Evolutionary conservation across 805 yeast species (phyloP).

Genomic region (Lachancea mirantina): DNA sequence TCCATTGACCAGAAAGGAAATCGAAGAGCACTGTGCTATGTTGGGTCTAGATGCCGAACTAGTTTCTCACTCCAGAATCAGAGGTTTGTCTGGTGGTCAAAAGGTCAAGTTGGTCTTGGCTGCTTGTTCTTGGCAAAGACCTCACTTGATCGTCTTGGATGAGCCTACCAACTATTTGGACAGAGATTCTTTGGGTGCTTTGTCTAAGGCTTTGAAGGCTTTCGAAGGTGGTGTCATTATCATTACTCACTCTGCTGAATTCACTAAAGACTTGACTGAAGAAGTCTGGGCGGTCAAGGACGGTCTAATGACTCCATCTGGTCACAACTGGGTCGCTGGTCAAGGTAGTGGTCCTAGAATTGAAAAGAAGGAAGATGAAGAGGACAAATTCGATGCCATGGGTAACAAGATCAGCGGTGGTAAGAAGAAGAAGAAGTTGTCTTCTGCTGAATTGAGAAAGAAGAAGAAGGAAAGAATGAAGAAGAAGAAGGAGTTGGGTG

Average conservation of each 20-base stretch:
- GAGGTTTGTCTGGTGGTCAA: conserved; percentile 99
- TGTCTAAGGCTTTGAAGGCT: conserved; percentile 96
- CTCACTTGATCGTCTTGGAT: conserved; percentile 97
- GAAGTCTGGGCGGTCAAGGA: conserved; percentile 99
- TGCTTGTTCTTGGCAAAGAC: conserved; percentile 99
- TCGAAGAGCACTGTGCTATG: conserved; percentile 97
- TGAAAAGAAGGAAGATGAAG: conserved; percentile 93
- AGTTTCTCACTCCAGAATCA: conserved; percentile 99
- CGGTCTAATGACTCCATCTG: conserved; percentile 99
- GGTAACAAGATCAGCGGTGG: conserved; percentile 98
- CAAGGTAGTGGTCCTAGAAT: conserved; percentile 99
- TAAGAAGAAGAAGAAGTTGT: conserved; percentile 95
- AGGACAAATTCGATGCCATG: conserved; percentile 99
- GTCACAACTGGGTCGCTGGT: conserved; percentile 99
- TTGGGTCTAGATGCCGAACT: conserved; percentile 98
- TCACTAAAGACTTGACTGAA: conserved; percentile 98
- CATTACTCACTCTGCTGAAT: conserved; percentile 99
- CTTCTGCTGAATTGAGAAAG: conserved; percentile 99
- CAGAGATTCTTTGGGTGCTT: conserved; percentile 99
- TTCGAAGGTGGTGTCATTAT: conserved; percentile 99
- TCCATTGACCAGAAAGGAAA: conserved; percentile 99
- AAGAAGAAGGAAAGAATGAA: conserved; percentile 99
- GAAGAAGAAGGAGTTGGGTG: conserved; percentile 99
- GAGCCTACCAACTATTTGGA: conserved; percentile 99
- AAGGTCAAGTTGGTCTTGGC: conserved; percentile 99